phyloP scores from a whole-genome alignment of 129 eudicot species.

The Ambrosia trifida region DNA sequence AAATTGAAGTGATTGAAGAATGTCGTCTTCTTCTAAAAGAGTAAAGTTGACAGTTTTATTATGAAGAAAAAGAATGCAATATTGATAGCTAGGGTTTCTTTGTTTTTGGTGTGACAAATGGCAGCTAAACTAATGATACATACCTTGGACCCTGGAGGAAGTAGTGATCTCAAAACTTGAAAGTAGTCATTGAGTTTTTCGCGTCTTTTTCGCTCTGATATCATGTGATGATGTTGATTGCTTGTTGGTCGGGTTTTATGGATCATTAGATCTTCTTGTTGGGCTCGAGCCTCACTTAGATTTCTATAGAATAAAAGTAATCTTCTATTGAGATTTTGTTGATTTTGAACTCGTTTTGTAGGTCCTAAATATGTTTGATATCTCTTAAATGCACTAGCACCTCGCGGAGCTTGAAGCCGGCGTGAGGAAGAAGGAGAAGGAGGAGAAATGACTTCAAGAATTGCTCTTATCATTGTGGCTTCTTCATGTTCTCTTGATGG shows the following conservation, averaged over 20 bases:
- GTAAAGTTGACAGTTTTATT: no score
- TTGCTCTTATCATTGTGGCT: slow-evolving; percentile 64
- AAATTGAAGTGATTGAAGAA: no score
- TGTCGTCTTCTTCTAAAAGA: no score
- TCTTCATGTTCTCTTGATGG: slow-evolving; percentile 60
- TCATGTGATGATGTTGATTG: slow-evolving; percentile 70
- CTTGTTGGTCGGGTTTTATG: slow-evolving; percentile 44
- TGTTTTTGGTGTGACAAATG: no score
- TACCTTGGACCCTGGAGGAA: slow-evolving; percentile 88
- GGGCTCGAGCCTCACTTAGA: slow-evolving; percentile 36
- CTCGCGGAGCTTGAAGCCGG: slow-evolving; percentile 33
- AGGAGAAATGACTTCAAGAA: slow-evolving; percentile 55
- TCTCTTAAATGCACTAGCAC: slow-evolving; percentile 52
- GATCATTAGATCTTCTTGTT: slow-evolving; percentile 26
- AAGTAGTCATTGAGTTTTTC: slow-evolving; percentile 81
- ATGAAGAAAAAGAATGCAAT: no score
- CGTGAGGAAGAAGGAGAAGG: slow-evolving; percentile 35
- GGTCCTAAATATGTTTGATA: slow-evolving; percentile 41
- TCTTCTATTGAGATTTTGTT: slow-evolving; percentile 49
- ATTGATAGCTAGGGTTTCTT: no score
- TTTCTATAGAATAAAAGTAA: slow-evolving; percentile 46
- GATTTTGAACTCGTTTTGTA: slow-evolving; percentile 18
- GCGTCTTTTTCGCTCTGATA: slow-evolving; percentile 66
- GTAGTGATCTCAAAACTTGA: slow-evolving; percentile 68
- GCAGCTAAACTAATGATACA: neutral